Conservation (phyloP, 257 asterid species). For the Mentha longifolia region DNA sequence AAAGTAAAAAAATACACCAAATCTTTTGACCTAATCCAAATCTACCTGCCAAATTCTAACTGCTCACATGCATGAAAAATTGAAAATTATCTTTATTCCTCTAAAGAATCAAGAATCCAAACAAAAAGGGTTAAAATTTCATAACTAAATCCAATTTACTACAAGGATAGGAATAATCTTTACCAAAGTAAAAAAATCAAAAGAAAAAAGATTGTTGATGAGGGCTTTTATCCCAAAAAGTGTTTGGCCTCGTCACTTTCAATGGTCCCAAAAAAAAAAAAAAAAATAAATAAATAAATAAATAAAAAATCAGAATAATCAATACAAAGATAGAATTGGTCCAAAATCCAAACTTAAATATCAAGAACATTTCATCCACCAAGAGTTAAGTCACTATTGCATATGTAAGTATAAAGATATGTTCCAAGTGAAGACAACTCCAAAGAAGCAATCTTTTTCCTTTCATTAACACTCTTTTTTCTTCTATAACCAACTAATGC, state of each 20-base stretch:
- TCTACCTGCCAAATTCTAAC: conserved; percentile 42
- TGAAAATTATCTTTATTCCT: conserved; percentile 11
- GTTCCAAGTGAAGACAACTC: conserved; percentile 40
- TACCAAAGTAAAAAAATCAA: conserved; percentile 46
- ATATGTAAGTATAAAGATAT: conserved; percentile 4
- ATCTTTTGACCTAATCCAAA: conserved; percentile 27
- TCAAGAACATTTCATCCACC: conserved; percentile 29
- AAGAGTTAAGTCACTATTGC: conserved; percentile 21
- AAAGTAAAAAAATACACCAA: conserved; percentile 34
- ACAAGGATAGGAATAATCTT: conserved; percentile 55
- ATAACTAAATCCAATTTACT: conserved; percentile 31
- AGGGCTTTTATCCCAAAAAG: conserved; percentile 35
- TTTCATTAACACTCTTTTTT: conserved; percentile 37
- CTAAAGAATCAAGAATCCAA: conserved; percentile 28
- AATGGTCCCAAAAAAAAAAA: conserved; percentile 37
- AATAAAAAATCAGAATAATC: conserved; percentile 24
- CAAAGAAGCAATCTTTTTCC: conserved; percentile 42
- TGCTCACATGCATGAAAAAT: conserved; percentile 48
- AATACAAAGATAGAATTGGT: conserved; percentile 19
- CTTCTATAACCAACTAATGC: conserved; percentile 25
- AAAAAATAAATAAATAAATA: too few species aligned
- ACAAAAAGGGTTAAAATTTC: conserved; percentile 17
- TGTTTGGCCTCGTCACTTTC: conserved; percentile 36
- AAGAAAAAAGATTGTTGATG: conserved; percentile 37
- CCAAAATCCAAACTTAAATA: conserved; percentile 10